Evolutionary conservation across 805 yeast genomes (phyloP).

Genomic region (Wickerhamiella parazyma): DNA sequence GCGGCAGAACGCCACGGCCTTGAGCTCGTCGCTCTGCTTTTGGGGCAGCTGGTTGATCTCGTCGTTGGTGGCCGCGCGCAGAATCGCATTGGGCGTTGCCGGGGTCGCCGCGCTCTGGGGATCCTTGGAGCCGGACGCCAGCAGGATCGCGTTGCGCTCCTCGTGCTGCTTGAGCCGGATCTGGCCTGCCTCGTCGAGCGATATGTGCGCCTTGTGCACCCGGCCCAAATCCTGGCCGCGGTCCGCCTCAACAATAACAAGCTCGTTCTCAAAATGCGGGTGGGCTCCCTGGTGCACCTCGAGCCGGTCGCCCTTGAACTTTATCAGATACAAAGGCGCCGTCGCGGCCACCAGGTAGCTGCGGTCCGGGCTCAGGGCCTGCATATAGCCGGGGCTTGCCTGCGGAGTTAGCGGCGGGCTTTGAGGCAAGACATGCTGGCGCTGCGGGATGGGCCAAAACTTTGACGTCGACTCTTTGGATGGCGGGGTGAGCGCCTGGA

Average conservation of each 20-base stretch:
- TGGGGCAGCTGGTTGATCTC: conserved; percentile 46
- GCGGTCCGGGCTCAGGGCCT: conserved; percentile 2
- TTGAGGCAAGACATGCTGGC: neutral
- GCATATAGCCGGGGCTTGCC: conserved; percentile 1
- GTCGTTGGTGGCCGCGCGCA: conserved; percentile 45
- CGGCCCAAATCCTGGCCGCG: conserved; percentile 67
- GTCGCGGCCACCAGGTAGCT: conserved; percentile 9
- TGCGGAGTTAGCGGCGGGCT: conserved; percentile 10
- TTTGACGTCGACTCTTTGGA: conserved; percentile 1
- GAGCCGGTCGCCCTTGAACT: conserved; percentile 65
- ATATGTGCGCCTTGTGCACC: conserved; percentile 42
- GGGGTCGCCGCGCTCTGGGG: conserved; percentile 48
- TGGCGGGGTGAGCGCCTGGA: conserved; percentile 1
- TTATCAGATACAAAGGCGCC: conserved; percentile 42
- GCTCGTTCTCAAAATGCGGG: conserved; percentile 35
- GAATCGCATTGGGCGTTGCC: conserved; percentile 35
- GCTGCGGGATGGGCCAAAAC: conserved; percentile 3
- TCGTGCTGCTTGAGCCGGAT: conserved; percentile 52
- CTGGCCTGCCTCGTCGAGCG: conserved; percentile 52
- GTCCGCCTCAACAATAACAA: conserved; percentile 76
- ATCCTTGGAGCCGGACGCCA: conserved; percentile 23
- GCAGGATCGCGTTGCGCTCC: conserved; percentile 56
- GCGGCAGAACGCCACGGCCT: conserved; percentile 51
- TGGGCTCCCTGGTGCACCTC: conserved; percentile 53
- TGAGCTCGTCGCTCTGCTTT: conserved; percentile 56